phyloP scores from a whole-genome alignment of 1,284 basidiomycete species.

The Ustilago lituana region DNA sequence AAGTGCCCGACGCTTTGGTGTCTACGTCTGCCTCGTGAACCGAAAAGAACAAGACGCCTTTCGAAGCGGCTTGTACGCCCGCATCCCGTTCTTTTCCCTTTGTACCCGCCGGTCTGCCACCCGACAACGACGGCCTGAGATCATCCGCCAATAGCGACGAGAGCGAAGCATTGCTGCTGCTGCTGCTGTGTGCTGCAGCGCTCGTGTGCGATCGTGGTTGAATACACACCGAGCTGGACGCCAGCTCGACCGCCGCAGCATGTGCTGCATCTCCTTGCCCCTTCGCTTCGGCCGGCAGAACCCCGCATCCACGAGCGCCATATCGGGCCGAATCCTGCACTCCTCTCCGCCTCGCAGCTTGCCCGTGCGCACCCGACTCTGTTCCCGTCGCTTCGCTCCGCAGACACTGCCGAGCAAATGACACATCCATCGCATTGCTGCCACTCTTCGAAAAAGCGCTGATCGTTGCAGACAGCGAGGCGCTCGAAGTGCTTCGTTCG shows the following conservation, averaged over 20 bases:
- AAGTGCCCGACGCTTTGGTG: conserved; percentile 51
- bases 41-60: conserved; percentile 53
- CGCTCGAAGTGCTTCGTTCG: conserved; percentile 1
- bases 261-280: conserved; percentile 22
- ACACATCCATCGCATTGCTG: too few species aligned
- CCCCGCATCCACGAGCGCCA: not conserved
- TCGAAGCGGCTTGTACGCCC: conserved; percentile 26
- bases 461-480: conserved; percentile 13
- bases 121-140: conserved; percentile 21
- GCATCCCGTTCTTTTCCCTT: conserved; percentile 41
- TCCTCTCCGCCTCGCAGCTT: not conserved
- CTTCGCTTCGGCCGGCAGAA: conserved; percentile 5
- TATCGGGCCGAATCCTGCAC: not conserved
- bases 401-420: too few species aligned
- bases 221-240: conserved; percentile 48
- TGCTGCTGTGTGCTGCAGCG: conserved; percentile 12
- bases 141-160: conserved; percentile 48
- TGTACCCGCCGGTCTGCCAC: conserved; percentile 8
- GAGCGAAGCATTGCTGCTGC: conserved; percentile 32
- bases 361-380: not conserved
- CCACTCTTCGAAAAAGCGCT: too few species aligned
- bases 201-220: conserved; percentile 18
- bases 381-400: too few species aligned
- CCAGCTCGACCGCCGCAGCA: conserved; percentile 27
- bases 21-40: conserved; percentile 49